phyloP scores from a whole-genome alignment of 371 early-diverging fungal species.

The Apophysomyces ossiformis region DNA sequence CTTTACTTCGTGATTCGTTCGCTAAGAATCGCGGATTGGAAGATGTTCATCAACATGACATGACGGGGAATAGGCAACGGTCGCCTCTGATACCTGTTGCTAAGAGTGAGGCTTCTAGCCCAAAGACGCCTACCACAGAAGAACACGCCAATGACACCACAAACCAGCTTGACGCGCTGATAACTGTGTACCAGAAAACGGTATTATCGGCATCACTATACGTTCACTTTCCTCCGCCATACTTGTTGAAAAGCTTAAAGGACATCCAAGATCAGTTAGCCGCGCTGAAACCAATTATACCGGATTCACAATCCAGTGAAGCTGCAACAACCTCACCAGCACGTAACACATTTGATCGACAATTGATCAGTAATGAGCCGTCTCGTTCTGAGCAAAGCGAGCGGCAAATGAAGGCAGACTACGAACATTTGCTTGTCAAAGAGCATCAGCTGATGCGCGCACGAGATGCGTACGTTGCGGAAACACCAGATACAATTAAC shows the following conservation, averaged over 20 bases:
- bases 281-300: conserved; percentile 20
- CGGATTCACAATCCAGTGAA: background rate
- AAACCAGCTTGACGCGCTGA: conserved; percentile 25
- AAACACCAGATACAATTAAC: conserved; percentile 60
- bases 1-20: conserved; percentile 64
- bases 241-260: conserved; percentile 70
- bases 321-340: conserved; percentile 28
- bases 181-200: conserved; percentile 63
- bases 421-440: conserved; percentile 55
- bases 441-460: conserved; percentile 54
- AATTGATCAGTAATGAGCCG: conserved; percentile 3
- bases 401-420: conserved; percentile 33
- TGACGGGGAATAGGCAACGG: conserved; percentile 8
- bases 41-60: conserved; percentile 10
- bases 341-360: conserved; percentile 31
- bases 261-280: conserved; percentile 62
- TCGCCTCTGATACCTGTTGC: conserved; percentile 17
- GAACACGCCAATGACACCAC: conserved; percentile 14
- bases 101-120: background rate
- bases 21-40: conserved; percentile 45
- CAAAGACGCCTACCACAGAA: background rate
- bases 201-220: conserved; percentile 87
- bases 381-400: conserved; percentile 5
- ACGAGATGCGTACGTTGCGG: conserved; percentile 60
- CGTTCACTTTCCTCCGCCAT: conserved; percentile 86